These are phyloP conservation scores for Saturnispora silvae DNA, from an alignment of 805 yeast genomes.

Conservation along the genomic window DNA sequence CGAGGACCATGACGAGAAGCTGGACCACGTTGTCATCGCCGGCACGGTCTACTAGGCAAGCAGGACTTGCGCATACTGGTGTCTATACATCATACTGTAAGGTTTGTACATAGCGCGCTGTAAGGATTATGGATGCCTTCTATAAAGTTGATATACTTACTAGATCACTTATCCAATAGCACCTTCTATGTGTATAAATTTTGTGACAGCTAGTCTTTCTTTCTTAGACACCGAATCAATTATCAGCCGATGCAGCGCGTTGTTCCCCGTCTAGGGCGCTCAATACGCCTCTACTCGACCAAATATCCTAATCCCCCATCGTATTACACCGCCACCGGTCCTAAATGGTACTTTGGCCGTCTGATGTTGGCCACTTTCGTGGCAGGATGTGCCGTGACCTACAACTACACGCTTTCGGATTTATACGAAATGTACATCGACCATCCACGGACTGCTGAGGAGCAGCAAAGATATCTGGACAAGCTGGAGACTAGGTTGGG, in stretches of 20 bases:
- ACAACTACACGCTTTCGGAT: conserved; percentile 22
- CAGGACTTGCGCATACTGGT: too few species aligned
- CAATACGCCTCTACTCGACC: too few species aligned
- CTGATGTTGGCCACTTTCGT: conserved; percentile 13
- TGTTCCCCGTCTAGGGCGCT: too few species aligned
- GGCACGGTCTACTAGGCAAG: conserved; percentile 16
- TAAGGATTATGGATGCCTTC: too few species aligned
- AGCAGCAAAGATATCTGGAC: conserved; percentile 11
- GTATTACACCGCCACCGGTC: conserved; percentile 8
- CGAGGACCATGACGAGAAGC: conserved; percentile 52
- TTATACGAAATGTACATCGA: conserved; percentile 17
- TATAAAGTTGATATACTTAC: too few species aligned
- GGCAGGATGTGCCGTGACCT: conserved; percentile 20
- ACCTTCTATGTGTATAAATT: too few species aligned
- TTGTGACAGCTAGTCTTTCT: too few species aligned
- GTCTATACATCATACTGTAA: too few species aligned
- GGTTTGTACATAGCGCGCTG: too few species aligned
- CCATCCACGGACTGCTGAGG: conserved; percentile 15
- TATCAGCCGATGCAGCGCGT: too few species aligned
- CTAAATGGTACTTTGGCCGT: conserved; percentile 9
- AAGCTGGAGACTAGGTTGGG: conserved; percentile 39
- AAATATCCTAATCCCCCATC: conserved; percentile 16
- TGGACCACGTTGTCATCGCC: conserved; percentile 46
- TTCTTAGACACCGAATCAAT: too few species aligned
- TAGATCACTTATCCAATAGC: too few species aligned